Conservation (phyloP, 129 eudicot species). For the Arctium lappa region DNA sequence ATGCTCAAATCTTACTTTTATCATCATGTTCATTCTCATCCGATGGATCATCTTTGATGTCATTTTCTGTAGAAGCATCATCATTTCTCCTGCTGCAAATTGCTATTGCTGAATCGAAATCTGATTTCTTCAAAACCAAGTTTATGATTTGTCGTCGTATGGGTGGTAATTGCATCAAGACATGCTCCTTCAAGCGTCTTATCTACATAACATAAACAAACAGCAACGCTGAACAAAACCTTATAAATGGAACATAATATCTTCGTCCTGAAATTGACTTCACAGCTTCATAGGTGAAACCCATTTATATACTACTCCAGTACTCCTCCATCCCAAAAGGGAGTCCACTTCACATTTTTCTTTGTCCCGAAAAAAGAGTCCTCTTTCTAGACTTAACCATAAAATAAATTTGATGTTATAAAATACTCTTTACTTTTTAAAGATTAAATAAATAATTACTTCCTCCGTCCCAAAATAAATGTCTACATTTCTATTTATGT, state of each 20-base stretch:
- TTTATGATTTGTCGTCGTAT: constrained; percentile 77
- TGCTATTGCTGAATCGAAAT: constrained; percentile 56
- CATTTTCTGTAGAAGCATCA: constrained; percentile 32
- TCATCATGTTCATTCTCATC: constrained; percentile 35
- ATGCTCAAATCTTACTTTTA: constrained; percentile 23
- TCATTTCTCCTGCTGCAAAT: constrained; percentile 26
- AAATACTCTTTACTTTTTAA: background rate
- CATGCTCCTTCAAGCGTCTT: constrained; percentile 88
- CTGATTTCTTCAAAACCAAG: constrained; percentile 57
- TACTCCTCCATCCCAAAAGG: background rate
- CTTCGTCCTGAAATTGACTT: background rate
- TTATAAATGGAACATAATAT: background rate
- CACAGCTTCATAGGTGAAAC: background rate
- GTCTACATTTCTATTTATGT: no score
- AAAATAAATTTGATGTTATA: background rate
- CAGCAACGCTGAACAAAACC: background rate
- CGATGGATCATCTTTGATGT: constrained; percentile 27
- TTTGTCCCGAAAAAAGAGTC: constrained; percentile 2
- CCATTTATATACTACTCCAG: background rate
- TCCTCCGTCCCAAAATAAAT: no score
- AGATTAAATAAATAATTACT: no score
- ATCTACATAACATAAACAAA: constrained; percentile 42
- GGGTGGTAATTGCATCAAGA: constrained; percentile 84
- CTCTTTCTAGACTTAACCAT: background rate
- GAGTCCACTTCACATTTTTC: background rate